Evolutionary conservation across 441 rosid genomes (phyloP), one percentile per base, ranked within the genome.

Genomic region (Gossypium schwendimanii): DNA sequence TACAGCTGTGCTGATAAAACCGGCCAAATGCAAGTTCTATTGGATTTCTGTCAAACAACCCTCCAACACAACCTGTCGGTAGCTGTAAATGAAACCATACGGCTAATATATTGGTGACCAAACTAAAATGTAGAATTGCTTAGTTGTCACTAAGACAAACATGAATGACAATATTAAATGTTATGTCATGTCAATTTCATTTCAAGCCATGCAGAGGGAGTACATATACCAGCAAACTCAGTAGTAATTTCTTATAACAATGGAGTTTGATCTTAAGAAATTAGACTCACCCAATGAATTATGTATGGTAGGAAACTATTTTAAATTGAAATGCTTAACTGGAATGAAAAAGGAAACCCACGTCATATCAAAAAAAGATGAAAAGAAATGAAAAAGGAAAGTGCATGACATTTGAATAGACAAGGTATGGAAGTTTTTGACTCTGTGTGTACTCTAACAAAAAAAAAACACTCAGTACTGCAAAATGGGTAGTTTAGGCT

Each of bases 141-240:
- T 69, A 58, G 8, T 47, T 76, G 14, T 66, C 53, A 41, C 31
- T 6, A 5, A 41, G 69, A 2, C 31, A 41, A 21, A 63, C 15
- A 63, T 63, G 39, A 63, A 39, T 39, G 28, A 36, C 68, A 3
- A n/a, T n/a, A 64, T 58, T 58, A 11, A 55, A 15, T 52, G 47
- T 11, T 10, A 31, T 68, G 71, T 67, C 60, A 67, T 28, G 55
- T 52, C 71, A 10, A 28, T 31, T 50, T 68, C 71, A 67, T 50
- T 50, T 50, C 71, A 67, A 28, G 15, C 14, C 59, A 67, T 26
- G 71, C n/a, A 9, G 23, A 2, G n/a, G 17, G 12, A 47, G 21
- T 45, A 7, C 44, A 26, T 24, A 12, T 24, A 8, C 55, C 36
- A 44, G 12, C 54, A 64, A 20, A 65, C 36, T 14, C 31, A 44